Percentiles rank a stretch among this genome's conserved stretches.
Conservation (phyloP, 2,329 filamentous ascomycete genomes). For the Biscogniauxia sp. region DNA sequence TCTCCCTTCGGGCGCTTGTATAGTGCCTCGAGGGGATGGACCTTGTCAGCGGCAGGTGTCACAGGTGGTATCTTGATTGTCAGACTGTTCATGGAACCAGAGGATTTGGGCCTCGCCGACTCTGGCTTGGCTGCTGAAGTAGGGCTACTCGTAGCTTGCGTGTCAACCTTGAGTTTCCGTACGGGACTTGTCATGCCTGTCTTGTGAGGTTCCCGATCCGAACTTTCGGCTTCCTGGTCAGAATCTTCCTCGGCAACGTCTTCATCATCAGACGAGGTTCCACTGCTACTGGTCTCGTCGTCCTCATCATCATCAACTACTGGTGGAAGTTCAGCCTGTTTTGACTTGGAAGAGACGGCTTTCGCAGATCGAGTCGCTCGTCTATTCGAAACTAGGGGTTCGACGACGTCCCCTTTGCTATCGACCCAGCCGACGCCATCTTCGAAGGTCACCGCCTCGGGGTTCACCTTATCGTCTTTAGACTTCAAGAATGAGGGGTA, state of each 20-base stretch:
- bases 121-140: slow-evolving; percentile 29
- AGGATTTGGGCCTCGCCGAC: slow-evolving; percentile 46
- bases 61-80: slow-evolving; percentile 54
- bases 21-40: slow-evolving; percentile 88
- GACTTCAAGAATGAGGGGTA: slow-evolving; percentile 78
- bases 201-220: slow-evolving; percentile 22
- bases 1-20: slow-evolving; percentile 70
- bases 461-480: slow-evolving; percentile 39
- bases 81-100: slow-evolving; percentile 48
- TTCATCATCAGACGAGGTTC: slow-evolving; percentile 32
- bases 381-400: slow-evolving; percentile 48
- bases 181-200: slow-evolving; percentile 10
- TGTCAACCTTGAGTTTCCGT: slow-evolving; percentile 22
- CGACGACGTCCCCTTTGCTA: slow-evolving; percentile 71
- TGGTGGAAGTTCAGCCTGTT: slow-evolving; percentile 17
- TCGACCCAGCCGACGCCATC: slow-evolving; percentile 90
- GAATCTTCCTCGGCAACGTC: slow-evolving; percentile 20
- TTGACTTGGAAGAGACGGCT: slow-evolving; percentile 14
- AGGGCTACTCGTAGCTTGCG: slow-evolving; percentile 15
- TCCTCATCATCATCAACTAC: slow-evolving; percentile 27
- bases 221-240: slow-evolving; percentile 26
- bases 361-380: slow-evolving; percentile 26
- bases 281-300: slow-evolving; percentile 40
- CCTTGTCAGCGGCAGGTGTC: slow-evolving; percentile 44
- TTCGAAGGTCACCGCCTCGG: slow-evolving; percentile 63